Evolutionary conservation across 208 protist species (phyloP).

Genomic region (Acanthamoeba rhysodes): DNA sequence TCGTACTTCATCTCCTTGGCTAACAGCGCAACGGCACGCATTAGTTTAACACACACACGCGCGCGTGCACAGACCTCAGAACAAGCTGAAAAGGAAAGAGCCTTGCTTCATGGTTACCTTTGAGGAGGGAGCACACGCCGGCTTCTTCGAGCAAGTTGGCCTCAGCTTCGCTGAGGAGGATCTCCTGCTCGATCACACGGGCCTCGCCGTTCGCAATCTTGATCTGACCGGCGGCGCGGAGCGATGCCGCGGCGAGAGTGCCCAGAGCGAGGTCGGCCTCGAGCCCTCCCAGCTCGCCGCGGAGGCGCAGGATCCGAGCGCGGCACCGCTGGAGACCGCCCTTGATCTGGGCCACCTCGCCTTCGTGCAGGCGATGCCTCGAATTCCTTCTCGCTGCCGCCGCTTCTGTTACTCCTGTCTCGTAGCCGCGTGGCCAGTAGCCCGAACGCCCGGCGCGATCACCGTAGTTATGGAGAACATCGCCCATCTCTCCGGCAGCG

Average conservation of each 20-base stretch:
- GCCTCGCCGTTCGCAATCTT: background rate
- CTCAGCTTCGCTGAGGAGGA: background rate
- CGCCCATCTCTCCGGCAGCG: background rate
- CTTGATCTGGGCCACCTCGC: conserved; percentile 25
- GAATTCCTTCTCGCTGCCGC: background rate
- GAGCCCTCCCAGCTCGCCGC: background rate
- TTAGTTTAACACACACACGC: background rate
- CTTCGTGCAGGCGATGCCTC: background rate
- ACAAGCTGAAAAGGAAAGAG: background rate
- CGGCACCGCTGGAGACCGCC: background rate
- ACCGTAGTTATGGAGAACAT: too few species aligned
- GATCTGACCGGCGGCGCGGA: background rate
- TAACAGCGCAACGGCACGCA: background rate
- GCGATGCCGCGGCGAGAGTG: background rate
- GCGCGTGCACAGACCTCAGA: too few species aligned
- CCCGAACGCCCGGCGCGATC: too few species aligned
- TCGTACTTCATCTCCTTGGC: conserved; percentile 29
- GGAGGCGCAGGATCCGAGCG: background rate
- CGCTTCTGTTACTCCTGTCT: background rate
- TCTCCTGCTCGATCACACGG: conserved; percentile 13
- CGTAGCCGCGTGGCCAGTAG: background rate
- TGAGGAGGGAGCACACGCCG: background rate
- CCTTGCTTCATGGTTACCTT: background rate
- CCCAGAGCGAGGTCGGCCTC: background rate
- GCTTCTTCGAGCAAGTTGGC: background rate